A percentile compares a stretch with the other conserved stretches of the same genome.
Evolutionary conservation across 2,329 filamentous ascomycete species (phyloP).

Genomic region (Aspergillus flavus): DNA sequence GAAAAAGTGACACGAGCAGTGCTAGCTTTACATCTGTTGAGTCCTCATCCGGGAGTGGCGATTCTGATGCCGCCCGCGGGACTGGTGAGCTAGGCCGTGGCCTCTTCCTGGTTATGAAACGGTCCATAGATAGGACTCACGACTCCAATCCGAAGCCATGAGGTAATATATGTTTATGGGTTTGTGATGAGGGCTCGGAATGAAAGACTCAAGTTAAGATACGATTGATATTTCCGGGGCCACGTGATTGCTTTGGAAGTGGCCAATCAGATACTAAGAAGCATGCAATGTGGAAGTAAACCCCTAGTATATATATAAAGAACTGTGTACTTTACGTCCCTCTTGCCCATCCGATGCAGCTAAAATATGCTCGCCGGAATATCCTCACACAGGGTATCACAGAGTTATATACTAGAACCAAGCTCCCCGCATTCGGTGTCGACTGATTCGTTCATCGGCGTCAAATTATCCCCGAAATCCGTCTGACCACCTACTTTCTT

Average conservation of each 20-base stretch:
- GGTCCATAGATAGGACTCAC: constrained; percentile 40
- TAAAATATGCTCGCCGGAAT: no score
- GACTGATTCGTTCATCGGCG: background rate
- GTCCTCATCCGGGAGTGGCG: constrained; percentile 58
- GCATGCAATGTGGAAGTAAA: background rate
- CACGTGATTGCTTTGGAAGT: constrained; percentile 33
- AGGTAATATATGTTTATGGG: background rate
- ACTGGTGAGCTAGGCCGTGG: constrained; percentile 24
- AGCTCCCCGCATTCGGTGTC: background rate
- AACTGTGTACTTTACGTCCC: no score
- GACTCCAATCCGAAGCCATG: constrained; percentile 26
- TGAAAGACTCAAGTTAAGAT: background rate
- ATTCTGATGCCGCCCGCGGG: constrained; percentile 17
- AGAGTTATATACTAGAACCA: background rate
- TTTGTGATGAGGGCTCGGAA: background rate
- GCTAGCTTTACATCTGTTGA: constrained; percentile 90
- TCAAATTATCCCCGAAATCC: background rate
- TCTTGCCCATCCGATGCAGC: no score
- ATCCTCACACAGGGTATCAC: background rate
- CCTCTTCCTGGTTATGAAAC: constrained; percentile 42
- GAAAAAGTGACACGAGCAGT: constrained; percentile 75
- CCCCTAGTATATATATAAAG: no score
- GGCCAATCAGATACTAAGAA: constrained; percentile 28
- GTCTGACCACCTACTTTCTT: background rate
- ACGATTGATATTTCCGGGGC: background rate